phyloP scores from a whole-genome alignment of 164 flowering plant species.

The Vitis riparia region DNA sequence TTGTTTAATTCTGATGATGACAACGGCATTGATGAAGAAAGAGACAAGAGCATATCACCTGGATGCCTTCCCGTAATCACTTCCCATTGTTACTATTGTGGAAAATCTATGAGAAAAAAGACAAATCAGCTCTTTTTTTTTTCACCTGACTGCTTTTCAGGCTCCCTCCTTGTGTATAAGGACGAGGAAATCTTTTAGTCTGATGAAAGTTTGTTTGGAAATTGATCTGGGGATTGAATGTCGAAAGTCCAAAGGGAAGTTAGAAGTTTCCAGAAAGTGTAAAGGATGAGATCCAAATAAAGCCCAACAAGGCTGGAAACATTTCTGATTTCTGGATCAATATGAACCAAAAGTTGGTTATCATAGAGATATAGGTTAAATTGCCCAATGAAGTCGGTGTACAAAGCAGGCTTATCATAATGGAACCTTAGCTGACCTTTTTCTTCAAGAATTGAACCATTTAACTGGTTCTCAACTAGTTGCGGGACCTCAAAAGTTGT shows the following conservation, averaged over 20 bases:
- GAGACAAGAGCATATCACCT: too few species aligned
- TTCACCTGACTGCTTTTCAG: not conserved
- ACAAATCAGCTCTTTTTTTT: too few species aligned
- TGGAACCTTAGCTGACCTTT: conserved; percentile 8
- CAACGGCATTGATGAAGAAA: too few species aligned
- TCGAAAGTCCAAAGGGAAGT: conserved; percentile 1
- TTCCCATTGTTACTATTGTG: too few species aligned
- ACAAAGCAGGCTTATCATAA: conserved; percentile 8
- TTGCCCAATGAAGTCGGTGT: conserved; percentile 12
- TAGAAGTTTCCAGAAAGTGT: conserved; percentile 14
- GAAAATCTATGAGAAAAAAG: too few species aligned
- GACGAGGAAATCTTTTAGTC: conserved; percentile 1
- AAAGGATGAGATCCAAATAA: conserved; percentile 19
- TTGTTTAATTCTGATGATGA: too few species aligned
- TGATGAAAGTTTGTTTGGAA: conserved; percentile 18
- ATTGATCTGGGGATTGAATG: conserved; percentile 18
- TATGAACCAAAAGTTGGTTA: conserved; percentile 19
- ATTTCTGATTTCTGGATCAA: conserved; percentile 31
- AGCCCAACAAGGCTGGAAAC: conserved; percentile 5
- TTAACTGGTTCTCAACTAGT: conserved; percentile 2
- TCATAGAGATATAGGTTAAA: not conserved
- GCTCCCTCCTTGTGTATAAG: not conserved
- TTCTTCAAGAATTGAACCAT: conserved; percentile 24
- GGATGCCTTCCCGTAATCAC: too few species aligned
- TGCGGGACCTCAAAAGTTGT: conserved; percentile 3